Evolutionary conservation across 1,139 yeast species (phyloP).

Genomic region (Suhomyces anneliseae): DNA sequence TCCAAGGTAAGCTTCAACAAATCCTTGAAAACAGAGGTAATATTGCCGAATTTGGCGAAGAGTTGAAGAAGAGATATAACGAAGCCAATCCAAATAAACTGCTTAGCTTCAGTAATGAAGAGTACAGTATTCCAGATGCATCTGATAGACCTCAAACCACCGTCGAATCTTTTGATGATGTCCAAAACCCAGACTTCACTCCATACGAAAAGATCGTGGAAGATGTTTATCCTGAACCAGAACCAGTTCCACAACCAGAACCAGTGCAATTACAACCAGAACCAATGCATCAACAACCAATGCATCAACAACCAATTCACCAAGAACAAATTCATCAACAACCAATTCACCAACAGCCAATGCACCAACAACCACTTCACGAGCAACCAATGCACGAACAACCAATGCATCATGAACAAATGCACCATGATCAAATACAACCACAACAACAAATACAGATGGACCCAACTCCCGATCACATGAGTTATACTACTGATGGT

Average conservation of each 20-base stretch:
- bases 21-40: slow-evolving; percentile 17
- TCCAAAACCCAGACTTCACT: slow-evolving; percentile 23
- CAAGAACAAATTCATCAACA: background rate
- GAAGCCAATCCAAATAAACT: slow-evolving; percentile 16
- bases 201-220: slow-evolving; percentile 16
- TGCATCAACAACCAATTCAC: background rate
- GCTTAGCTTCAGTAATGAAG: slow-evolving; percentile 16
- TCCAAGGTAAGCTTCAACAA: slow-evolving; percentile 19
- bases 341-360: background rate
- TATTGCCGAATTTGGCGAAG: slow-evolving; percentile 17
- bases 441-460: background rate
- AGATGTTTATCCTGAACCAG: background rate
- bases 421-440: no score
- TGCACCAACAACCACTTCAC: background rate
- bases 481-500: slow-evolving; percentile 1
- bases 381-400: background rate
- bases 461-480: slow-evolving; percentile 2
- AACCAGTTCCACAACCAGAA: background rate
- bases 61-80: slow-evolving; percentile 18
- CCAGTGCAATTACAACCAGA: background rate
- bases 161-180: slow-evolving; percentile 27
- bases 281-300: background rate
- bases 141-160: slow-evolving; percentile 11
- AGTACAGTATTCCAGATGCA: slow-evolving; percentile 8
- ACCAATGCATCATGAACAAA: background rate